Evolutionary conservation across 306 rosid genomes (phyloP).

Genomic region (Fagus sylvatica): DNA sequence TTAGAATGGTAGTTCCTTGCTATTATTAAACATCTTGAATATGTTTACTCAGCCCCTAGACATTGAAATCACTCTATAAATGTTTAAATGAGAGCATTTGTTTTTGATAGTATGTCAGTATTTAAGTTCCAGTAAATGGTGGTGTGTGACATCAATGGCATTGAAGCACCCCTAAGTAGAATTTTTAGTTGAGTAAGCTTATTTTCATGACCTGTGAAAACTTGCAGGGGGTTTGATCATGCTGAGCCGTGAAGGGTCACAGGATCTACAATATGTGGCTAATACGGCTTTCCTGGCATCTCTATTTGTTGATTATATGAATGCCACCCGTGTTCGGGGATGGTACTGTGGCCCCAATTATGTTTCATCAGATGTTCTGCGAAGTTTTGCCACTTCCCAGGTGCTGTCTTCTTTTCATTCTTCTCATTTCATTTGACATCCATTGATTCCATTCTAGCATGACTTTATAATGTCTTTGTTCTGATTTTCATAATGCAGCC

Average conservation of each 20-base stretch:
- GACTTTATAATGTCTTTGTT: not conserved
- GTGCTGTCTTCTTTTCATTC: slow-evolving; percentile 31
- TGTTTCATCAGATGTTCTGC: slow-evolving; percentile 29
- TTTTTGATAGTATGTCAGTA: no score
- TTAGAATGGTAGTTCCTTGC: no score
- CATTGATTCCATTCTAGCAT: not conserved
- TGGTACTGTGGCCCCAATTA: slow-evolving; percentile 49
- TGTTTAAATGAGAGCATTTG: no score
- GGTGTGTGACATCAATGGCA: no score
- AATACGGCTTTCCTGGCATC: slow-evolving; percentile 68
- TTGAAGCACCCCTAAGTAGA: no score
- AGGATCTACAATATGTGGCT: slow-evolving; percentile 60
- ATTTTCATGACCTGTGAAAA: not conserved
- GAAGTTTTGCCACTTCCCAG: slow-evolving; percentile 64
- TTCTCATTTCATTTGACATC: not conserved
- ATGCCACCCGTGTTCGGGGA: slow-evolving; percentile 47
- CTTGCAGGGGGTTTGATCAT: slow-evolving; percentile 62
- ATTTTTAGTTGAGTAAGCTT: not conserved
- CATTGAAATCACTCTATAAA: no score
- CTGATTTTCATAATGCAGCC: no score
- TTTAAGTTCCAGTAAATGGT: no score
- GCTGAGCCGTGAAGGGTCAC: slow-evolving; percentile 45
- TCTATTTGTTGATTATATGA: slow-evolving; percentile 60
- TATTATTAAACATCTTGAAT: no score
- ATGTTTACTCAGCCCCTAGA: no score